Conservation (phyloP, 306 rosid species). For the Hippophae rhamnoides region DNA sequence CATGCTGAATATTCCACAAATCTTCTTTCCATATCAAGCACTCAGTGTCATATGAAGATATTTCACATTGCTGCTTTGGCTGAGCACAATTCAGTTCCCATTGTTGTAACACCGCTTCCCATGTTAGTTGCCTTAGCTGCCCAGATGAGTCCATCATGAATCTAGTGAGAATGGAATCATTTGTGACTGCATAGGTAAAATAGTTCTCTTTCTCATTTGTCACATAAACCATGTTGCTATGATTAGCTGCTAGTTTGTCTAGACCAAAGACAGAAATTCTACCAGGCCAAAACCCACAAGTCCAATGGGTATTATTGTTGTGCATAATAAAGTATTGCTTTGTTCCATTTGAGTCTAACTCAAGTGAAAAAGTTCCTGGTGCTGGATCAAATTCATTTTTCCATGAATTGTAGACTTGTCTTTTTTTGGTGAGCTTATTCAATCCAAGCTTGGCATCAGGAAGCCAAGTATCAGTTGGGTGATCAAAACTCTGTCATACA, state of each 20-base stretch:
- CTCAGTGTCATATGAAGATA: not conserved
- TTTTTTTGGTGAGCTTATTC: slow-evolving; percentile 10
- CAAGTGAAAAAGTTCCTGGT: slow-evolving; percentile 16
- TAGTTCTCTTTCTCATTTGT: slow-evolving; percentile 12
- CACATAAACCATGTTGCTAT: slow-evolving; percentile 6
- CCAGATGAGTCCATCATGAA: slow-evolving; percentile 22
- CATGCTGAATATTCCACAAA: not conserved
- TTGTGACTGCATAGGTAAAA: slow-evolving; percentile 5
- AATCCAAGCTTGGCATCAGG: slow-evolving; percentile 27
- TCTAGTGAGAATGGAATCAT: slow-evolving; percentile 1
- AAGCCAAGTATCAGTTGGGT: slow-evolving; percentile 35
- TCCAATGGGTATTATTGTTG: slow-evolving; percentile 13
- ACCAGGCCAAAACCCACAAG: slow-evolving; percentile 13
- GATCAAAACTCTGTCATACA: slow-evolving; percentile 37
- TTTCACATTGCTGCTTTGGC: slow-evolving; percentile 7
- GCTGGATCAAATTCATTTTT: slow-evolving; percentile 18
- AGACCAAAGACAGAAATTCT: slow-evolving; percentile 5
- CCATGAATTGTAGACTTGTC: slow-evolving; percentile 16
- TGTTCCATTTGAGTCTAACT: slow-evolving; percentile 12
- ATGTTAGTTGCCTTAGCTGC: slow-evolving; percentile 13
- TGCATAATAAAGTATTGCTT: slow-evolving; percentile 3
- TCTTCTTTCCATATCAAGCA: not conserved
- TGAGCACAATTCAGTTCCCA: slow-evolving; percentile 16
- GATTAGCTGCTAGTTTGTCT: slow-evolving; percentile 4
- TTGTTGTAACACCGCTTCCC: slow-evolving; percentile 3